phyloP scores from a whole-genome alignment of 352 stramenopile species.

The Albugo laibachii region DNA sequence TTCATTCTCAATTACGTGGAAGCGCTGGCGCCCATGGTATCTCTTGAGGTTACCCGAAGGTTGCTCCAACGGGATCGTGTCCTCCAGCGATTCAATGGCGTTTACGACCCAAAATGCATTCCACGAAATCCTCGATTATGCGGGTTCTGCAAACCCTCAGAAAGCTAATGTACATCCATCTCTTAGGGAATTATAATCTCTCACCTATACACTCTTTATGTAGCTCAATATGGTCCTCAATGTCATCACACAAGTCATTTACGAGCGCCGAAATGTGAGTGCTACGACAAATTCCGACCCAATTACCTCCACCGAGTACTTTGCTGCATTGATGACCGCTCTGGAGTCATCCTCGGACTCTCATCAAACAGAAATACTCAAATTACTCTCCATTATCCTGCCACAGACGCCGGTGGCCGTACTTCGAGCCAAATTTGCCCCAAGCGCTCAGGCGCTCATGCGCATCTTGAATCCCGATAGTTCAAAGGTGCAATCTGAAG shows the following conservation, averaged over 20 bases:
- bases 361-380: conserved; percentile 16
- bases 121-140: conserved; percentile 60
- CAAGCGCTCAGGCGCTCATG: conserved; percentile 42
- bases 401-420: conserved; percentile 48
- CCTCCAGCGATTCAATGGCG: conserved; percentile 10
- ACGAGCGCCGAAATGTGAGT: conserved; percentile 25
- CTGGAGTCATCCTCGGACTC: conserved; percentile 48
- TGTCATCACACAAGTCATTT: conserved; percentile 69
- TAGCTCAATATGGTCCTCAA: conserved; percentile 68
- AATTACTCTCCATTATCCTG: conserved; percentile 25
- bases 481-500: neutral
- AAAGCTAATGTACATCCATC: conserved; percentile 32
- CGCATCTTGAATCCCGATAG: conserved; percentile 42
- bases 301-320: conserved; percentile 73
- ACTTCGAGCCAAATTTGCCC: conserved; percentile 57
- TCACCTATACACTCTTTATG: neutral
- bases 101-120: conserved; percentile 38
- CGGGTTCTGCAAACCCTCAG: conserved; percentile 47
- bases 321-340: conserved; percentile 72
- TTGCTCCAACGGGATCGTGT: conserved; percentile 12
- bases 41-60: conserved; percentile 16
- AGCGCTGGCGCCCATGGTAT: neutral
- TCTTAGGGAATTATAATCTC: neutral
- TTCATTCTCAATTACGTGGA: too few relatives aligned
- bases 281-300: conserved; percentile 1